Evolutionary conservation across 345 rosid species (phyloP).

Genomic region (Psidium friedrichsthalianum): DNA sequence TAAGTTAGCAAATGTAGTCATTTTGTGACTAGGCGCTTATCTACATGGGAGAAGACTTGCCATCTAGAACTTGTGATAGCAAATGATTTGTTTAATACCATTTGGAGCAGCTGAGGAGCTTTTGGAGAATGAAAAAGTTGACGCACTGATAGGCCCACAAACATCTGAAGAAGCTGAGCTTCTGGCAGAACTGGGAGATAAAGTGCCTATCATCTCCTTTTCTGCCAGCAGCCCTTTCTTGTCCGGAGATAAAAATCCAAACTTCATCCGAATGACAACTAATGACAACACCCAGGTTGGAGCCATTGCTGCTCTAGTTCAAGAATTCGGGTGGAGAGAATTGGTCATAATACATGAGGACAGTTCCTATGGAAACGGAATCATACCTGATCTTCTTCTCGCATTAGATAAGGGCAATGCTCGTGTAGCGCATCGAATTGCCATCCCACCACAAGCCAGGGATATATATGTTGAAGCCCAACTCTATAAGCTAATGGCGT

Average conservation of each 20-base stretch:
- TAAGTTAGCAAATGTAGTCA: neutral
- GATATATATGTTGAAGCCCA: fast-evolving
- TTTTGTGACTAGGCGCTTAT: neutral
- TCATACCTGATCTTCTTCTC: neutral
- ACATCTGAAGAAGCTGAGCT: neutral
- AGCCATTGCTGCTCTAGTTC: slow-evolving; percentile 8
- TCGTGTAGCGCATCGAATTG: neutral
- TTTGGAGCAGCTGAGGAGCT: neutral
- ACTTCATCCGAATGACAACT: slow-evolving; percentile 7
- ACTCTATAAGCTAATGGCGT: neutral
- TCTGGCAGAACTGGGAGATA: no score
- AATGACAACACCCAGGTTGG: slow-evolving; percentile 6
- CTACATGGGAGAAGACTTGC: neutral
- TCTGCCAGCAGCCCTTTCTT: neutral
- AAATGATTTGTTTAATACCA: neutral
- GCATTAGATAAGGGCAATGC: neutral
- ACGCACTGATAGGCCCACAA: neutral
- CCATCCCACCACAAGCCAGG: neutral
- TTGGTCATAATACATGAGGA: slow-evolving; percentile 8
- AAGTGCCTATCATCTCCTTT: neutral
- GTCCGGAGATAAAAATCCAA: fast-evolving
- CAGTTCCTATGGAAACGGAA: neutral
- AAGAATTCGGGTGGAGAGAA: slow-evolving; percentile 14
- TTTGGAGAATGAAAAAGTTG: neutral
- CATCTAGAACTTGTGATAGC: neutral